Percentiles rank a stretch among this genome's conserved stretches.
These are phyloP conservation scores for Groenewaldozyma tartarivorans DNA, from an alignment of 805 yeast genomes.

Conservation along the genomic window DNA sequence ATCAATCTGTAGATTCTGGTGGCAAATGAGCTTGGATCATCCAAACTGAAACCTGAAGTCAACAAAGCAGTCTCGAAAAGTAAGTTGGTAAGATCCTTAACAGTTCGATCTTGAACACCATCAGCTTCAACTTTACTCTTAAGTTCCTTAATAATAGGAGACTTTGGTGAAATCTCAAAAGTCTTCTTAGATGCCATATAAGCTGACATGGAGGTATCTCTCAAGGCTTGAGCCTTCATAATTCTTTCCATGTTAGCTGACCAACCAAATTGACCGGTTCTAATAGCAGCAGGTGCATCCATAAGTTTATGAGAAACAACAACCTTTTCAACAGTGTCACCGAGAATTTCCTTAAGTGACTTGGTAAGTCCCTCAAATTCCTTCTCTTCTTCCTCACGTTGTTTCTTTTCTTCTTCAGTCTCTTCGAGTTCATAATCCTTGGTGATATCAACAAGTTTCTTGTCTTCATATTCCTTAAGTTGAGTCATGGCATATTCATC, in stretches of 20 bases:
- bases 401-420: conserved; percentile 93
- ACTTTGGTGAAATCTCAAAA: conserved; percentile 95
- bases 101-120: conserved; percentile 97
- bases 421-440: conserved; percentile 95
- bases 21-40: conserved; percentile 97
- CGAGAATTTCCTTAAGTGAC: conserved; percentile 93
- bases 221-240: conserved; percentile 99
- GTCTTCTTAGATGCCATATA: conserved; percentile 99
- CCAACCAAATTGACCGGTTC: conserved; percentile 99
- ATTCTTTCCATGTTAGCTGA: conserved; percentile 99
- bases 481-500: conserved; percentile 99
- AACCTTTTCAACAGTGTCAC: conserved; percentile 99
- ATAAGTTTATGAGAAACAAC: conserved; percentile 94
- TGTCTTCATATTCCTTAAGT: conserved; percentile 98
- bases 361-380: conserved; percentile 90
- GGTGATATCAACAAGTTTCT: conserved; percentile 96
- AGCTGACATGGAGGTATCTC: conserved; percentile 97
- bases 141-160: conserved; percentile 90
- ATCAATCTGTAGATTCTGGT: conserved; percentile 96
- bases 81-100: conserved; percentile 92
- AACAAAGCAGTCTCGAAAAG: conserved; percentile 96
- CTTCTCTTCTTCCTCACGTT: conserved; percentile 87
- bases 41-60: conserved; percentile 97
- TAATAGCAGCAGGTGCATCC: conserved; percentile 99
- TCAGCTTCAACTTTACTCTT: conserved; percentile 93